These are phyloP conservation scores for Yarrowia keelungensis DNA, from an alignment of 805 yeast genomes.

Conservation along the genomic window DNA sequence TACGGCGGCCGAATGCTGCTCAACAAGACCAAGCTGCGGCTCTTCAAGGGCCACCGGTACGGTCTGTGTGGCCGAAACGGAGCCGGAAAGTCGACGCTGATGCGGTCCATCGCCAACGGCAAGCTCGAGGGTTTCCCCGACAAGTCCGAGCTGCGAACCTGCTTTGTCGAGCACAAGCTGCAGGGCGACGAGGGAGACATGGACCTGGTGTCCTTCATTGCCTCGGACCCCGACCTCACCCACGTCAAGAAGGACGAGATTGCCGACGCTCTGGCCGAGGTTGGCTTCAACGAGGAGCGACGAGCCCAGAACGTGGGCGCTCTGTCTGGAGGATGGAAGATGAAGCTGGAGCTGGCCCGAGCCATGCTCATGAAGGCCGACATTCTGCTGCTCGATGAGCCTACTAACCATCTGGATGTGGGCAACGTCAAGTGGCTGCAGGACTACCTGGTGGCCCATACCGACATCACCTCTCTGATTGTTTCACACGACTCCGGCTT, in stretches of 20 bases:
- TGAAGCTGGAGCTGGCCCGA: slow-evolving; percentile 98
- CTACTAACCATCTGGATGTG: slow-evolving; percentile 97
- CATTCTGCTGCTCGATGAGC: slow-evolving; percentile 92
- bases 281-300: slow-evolving; percentile 92
- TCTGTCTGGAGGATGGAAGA: slow-evolving; percentile 98
- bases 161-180: slow-evolving; percentile 95
- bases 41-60: slow-evolving; percentile 93
- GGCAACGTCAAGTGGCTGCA: slow-evolving; percentile 92
- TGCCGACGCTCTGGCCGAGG: slow-evolving; percentile 74
- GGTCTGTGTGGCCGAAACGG: slow-evolving; percentile 99
- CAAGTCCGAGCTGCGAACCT: slow-evolving; percentile 81
- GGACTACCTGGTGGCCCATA: slow-evolving; percentile 81
- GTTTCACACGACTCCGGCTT: slow-evolving; percentile 98
- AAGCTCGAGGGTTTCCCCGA: slow-evolving; percentile 98
- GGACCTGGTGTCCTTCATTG: slow-evolving; percentile 87
- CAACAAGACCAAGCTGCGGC: slow-evolving; percentile 87
- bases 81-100: slow-evolving; percentile 96
- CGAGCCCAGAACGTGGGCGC: slow-evolving; percentile 92
- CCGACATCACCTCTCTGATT: slow-evolving; percentile 89
- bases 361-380: slow-evolving; percentile 98
- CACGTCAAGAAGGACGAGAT: slow-evolving; percentile 72
- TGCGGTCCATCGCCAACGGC: slow-evolving; percentile 96
- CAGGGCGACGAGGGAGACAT: slow-evolving; percentile 94
- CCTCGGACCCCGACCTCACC: slow-evolving; percentile 80
- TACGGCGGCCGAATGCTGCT: slow-evolving; percentile 97